Evolutionary conservation across 768 basidiomycete species (phyloP), one percentile per base, ranked within the genome.

Genomic region (Candolleomyces efflorescens): DNA sequence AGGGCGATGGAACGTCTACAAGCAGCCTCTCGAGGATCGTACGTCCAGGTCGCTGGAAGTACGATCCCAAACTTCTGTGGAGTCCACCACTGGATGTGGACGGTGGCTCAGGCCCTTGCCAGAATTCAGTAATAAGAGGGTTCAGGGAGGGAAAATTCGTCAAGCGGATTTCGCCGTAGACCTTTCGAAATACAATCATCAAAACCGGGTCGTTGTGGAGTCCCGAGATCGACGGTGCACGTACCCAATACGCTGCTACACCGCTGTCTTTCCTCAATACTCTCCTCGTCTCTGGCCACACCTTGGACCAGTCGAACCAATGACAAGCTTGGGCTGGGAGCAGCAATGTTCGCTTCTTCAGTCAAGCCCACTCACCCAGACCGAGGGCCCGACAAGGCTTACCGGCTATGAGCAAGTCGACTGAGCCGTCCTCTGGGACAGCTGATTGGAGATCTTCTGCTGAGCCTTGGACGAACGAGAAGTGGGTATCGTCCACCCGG

Each of bases 21-120:
- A 94, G 80, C 64, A 90, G 83, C 5, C 77, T 77, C 56, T 90
- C 86, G 22, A 94, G 78, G 60, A 92, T 86, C 0, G 81, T 82
- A 12, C 92, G 79, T 15, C 92, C 92, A 0, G 92, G 92, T 27
- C 87, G 84, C 63, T 93, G 81, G 81, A 90, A 94, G 65, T 91
- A 82, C 1, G 84, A 81, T 0, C 91, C 91, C 5, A 90, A 67
- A 43, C 84, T 83, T 32, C 3, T 46, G n/a, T 2, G 53, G 54
- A 9, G 56, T 49, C 1, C 75, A 17, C 9, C 32, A 32, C 32
- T 11, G 32, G 32, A 32, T 32, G 27, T 27, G 27, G 27, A 27
- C 27, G 2, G 32, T 32, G 32, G 32, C 32, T 32, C 32, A 32
- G 65, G 71, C 0, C 88, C 87, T 65, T 86, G 86, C 1, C 81